These are phyloP conservation scores for Chaetoscypha palmicola DNA, from an alignment of 2,329 filamentous ascomycete genomes.

Conservation along the genomic window DNA sequence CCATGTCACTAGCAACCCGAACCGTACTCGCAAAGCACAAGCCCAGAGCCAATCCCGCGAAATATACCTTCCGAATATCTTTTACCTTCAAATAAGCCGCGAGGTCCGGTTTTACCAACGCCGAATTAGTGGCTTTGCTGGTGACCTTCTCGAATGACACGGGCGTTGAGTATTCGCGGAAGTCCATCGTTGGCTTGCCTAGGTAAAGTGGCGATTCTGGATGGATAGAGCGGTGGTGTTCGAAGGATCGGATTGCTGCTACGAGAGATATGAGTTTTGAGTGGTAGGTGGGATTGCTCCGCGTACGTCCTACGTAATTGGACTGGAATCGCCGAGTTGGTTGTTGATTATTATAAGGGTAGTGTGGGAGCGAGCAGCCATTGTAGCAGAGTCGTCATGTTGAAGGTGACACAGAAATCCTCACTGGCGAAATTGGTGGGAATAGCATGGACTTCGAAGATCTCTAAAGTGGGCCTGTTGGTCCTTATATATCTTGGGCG, in stretches of 20 bases:
- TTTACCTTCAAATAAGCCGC: slow-evolving; percentile 2
- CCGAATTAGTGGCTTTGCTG: slow-evolving; percentile 5
- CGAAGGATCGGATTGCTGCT: slow-evolving; percentile 1
- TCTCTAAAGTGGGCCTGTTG: no score
- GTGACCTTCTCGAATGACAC: neutral
- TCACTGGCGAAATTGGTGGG: no score
- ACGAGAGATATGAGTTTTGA: neutral
- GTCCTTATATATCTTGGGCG: no score
- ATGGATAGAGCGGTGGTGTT: slow-evolving; percentile 5
- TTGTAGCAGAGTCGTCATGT: no score
- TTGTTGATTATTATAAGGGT: slow-evolving; percentile 6
- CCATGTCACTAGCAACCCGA: slow-evolving; percentile 3
- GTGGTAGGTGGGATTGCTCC: slow-evolving; percentile 7
- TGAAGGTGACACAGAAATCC: no score
- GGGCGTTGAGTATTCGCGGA: slow-evolving; percentile 1
- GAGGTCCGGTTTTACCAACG: slow-evolving; percentile 3
- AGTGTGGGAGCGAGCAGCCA: slow-evolving; percentile 6
- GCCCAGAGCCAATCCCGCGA: slow-evolving; percentile 4
- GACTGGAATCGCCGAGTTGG: slow-evolving; percentile 3
- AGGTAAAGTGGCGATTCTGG: slow-evolving; percentile 1
- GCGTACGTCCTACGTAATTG: slow-evolving; percentile 1
- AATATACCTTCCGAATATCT: slow-evolving; percentile 6
- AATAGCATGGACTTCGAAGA: no score
- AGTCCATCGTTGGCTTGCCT: neutral
- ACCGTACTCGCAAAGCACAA: slow-evolving; percentile 6